Base-by-base conservation (phyloP, 805 yeast species). In the Metschnikowia amazonensis region DNA sequence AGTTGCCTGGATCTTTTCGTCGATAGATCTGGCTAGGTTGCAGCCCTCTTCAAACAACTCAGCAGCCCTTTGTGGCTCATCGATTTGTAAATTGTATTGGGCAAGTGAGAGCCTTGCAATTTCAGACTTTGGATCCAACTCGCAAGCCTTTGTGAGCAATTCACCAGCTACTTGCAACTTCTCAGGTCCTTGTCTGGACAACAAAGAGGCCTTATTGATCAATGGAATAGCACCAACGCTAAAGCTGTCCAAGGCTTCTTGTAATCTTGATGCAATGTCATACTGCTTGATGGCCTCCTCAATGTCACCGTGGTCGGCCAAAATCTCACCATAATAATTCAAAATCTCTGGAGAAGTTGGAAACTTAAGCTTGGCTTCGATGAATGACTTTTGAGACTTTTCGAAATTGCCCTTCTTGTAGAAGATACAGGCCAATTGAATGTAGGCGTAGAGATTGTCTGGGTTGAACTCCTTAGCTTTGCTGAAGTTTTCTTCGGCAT, bases 291-390 rank as follows among this genome's bases (percentile, higher is more conserved):
- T 67, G 47, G 98, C 97, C 50, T 77, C 84, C 25, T 65, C 76
- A 46, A 79, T 69, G 57, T 86, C 88, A 62, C 84, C 85, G 58
- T 77, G 77, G 64, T 92, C 97, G 51, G 87, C 82, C 59, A 92
- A 76, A 42, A 92, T 84, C 72, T 94, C 99, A 61, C 98, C 99
- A 63, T 83, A 89, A 69, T 89, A 94, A 74, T 89, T 90, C 72
- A 94, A 95, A 57, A 89, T 85, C 66, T 89, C 97, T 45, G 98
- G 88, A 43, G 86, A 78, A 20, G 90, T 79, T 56, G 96, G 90
- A 79, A 88, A 88, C 64, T 76, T 76, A 64, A 76, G 73, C 60
- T 79, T 81, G 30, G 92, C 89, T 49, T 77, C 82, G 50, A 77
- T 75, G 69, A 89, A 89, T 48, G 77, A 69, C 53, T 77, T 75